These are phyloP conservation scores for Lanmaoa rubissima DNA, from an alignment of 768 basidiomycete genomes.

Conservation along the genomic window DNA sequence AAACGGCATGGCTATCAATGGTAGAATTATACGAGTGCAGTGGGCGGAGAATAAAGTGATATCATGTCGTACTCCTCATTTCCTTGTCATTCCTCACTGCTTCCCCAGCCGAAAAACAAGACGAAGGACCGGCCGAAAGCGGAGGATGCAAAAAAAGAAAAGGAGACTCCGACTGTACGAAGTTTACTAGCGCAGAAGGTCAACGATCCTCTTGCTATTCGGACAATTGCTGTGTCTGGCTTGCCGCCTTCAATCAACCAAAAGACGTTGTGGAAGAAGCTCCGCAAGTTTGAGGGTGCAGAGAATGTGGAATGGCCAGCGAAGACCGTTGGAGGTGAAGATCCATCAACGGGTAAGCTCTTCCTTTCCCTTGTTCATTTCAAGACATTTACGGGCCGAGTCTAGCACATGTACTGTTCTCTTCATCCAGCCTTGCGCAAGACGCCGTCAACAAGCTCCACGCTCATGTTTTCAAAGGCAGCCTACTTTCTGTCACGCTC, in stretches of 20 bases:
- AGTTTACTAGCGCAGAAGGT: conserved; percentile 35
- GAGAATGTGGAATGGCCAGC: conserved; percentile 74
- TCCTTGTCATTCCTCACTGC: neutral
- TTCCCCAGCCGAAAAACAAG: conserved; percentile 43
- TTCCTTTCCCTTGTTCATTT: neutral
- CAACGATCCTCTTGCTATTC: conserved; percentile 78
- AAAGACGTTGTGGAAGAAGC: conserved; percentile 79
- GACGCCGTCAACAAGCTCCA: conserved; percentile 80
- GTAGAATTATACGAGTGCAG: conserved; percentile 67
- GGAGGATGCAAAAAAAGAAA: conserved; percentile 34
- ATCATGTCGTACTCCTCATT: neutral
- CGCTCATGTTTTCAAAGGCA: conserved; percentile 90
- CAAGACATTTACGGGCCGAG: neutral
- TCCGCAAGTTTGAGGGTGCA: conserved; percentile 76
- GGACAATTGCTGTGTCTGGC: conserved; percentile 79
- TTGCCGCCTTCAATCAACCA: conserved; percentile 60
- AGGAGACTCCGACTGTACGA: conserved; percentile 36
- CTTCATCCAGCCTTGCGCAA: conserved; percentile 61
- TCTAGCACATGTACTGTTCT: conserved; percentile 74
- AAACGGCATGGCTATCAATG: conserved; percentile 64
- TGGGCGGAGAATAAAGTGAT: conserved; percentile 80
- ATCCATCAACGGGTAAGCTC: conserved; percentile 48
- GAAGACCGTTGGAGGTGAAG: conserved; percentile 44
- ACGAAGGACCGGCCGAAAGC: conserved; percentile 32
- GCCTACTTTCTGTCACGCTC: conserved; percentile 78